These are phyloP conservation scores for Collybiopsis luxurians DNA, from an alignment of 768 basidiomycete genomes.

Conservation along the genomic window DNA sequence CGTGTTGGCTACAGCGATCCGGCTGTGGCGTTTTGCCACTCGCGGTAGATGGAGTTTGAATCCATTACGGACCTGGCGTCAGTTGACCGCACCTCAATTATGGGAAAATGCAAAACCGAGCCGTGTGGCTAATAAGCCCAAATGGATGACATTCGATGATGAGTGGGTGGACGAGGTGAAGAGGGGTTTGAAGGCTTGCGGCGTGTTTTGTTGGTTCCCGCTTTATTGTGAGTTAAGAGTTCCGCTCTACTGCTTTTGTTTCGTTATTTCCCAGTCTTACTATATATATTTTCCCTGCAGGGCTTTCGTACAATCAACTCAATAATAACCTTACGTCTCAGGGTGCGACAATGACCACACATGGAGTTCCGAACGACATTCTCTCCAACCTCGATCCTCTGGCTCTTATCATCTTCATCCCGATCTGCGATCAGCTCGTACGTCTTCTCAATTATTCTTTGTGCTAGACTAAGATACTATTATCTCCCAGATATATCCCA, in stretches of 20 bases:
- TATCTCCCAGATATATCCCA: conserved; percentile 50
- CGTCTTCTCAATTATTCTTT: conserved; percentile 3
- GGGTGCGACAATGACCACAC: conserved; percentile 51
- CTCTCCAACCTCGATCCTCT: conserved; percentile 57
- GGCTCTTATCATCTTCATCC: conserved; percentile 58
- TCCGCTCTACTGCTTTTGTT: not conserved
- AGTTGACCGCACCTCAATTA: conserved; percentile 59
- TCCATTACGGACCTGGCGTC: conserved; percentile 43
- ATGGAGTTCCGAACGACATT: conserved; percentile 55
- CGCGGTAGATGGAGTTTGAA: conserved; percentile 54
- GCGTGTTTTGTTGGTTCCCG: conserved; percentile 36
- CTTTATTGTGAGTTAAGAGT: conserved; percentile 54
- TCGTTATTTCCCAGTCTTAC: not conserved
- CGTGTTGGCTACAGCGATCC: conserved; percentile 48
- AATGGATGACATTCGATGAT: conserved; percentile 80
- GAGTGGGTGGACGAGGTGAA: conserved; percentile 75
- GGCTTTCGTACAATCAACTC: conserved; percentile 57
- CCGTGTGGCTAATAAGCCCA: conserved; percentile 41
- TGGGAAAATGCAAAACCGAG: conserved; percentile 77
- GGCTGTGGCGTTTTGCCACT: conserved; percentile 45
- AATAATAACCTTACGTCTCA: conserved; percentile 56
- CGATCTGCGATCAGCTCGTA: conserved; percentile 60
- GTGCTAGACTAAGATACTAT: not conserved
- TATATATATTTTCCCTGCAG: conserved; percentile 31
- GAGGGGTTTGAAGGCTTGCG: conserved; percentile 72